Evolutionary conservation across 176 grass and related monocot species (phyloP), one percentile per base, ranked within the genome.

Genomic region (Tillandsia fasciculata): DNA sequence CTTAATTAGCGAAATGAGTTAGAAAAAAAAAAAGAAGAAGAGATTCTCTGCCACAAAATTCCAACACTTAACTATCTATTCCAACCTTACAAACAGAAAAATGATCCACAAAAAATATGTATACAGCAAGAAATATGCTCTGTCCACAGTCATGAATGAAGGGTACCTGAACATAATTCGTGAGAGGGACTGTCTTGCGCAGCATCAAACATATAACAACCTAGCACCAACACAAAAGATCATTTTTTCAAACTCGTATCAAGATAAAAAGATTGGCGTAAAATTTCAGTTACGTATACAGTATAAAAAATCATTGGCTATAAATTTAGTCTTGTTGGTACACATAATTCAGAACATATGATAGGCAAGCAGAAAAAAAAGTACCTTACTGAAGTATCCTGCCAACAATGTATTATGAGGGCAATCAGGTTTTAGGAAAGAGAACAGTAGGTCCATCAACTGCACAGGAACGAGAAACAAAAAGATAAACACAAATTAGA

Each of bases 161-260:
- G 53, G 42, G 23, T 64, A 99, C 94, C 84, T 99, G 81, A 69
- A 93, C 82, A 64, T 93, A 99, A 85, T 73, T 93, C 48, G 90
- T 81, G 71, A 99, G 82, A 71, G 83, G 75, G 22, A 49, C 63
- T 50, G 94, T 77, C 77, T 90, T 93, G 67, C 94, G 83, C 56
- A 99, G 49, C 94, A 93, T 93, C 82, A 99, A 87, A 75, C 94
- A 99, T 77, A 90, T 83, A 10, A 93, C 94, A 65, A 99, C 94
- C 94, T 99, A 75, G 50, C 70, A 70, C 52, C 23, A 74, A 64
- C 8, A 86, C 26, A 67, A 67, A 84, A 2, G 14, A 65, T 72
- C 27, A 64, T 74, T 67, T 23, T 11, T 49, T 53, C 64, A 82
- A 50, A 14, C 29, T 27, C 29, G 70, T 76, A 23, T 48, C 53